phyloP scores from a whole-genome alignment of 225 moss, liverwort and hornwort genomes.

The Pseudisothecium myosuroides region DNA sequence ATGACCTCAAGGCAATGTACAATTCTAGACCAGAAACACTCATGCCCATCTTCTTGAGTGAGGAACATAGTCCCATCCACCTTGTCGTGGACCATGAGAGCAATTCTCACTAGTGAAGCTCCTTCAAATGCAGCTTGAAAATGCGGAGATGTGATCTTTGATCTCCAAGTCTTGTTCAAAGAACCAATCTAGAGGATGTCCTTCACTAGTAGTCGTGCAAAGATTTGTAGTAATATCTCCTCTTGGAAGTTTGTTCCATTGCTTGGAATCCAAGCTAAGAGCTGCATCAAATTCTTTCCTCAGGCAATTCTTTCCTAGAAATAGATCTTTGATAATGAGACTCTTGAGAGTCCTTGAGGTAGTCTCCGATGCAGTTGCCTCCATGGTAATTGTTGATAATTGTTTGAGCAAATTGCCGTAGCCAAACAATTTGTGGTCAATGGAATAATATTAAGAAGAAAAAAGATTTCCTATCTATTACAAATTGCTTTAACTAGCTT shows the following conservation, averaged over 20 bases:
- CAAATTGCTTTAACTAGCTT: too few species aligned
- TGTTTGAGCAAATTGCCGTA: neutral
- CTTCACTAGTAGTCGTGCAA: neutral
- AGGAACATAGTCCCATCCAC: neutral
- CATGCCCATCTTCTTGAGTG: too few species aligned
- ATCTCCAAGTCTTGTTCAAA: neutral
- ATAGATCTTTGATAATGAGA: neutral
- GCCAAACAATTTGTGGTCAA: neutral
- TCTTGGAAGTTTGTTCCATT: neutral
- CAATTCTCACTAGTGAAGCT: neutral
- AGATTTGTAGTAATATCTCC: neutral
- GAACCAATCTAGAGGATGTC: neutral
- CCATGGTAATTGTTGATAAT: neutral
- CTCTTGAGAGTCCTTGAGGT: neutral
- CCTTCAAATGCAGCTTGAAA: neutral
- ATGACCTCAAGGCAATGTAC: neutral
- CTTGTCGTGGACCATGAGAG: neutral
- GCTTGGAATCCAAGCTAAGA: neutral
- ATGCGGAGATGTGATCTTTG: neutral
- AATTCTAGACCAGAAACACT: neutral
- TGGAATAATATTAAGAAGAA: too few species aligned
- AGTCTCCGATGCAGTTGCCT: neutral
- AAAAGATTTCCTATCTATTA: fast-evolving
- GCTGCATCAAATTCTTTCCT: neutral
- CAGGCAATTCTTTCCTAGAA: neutral